Base-by-base conservation (phyloP, 2,329 filamentous ascomycete species). In the Aspergillus fischeri region DNA sequence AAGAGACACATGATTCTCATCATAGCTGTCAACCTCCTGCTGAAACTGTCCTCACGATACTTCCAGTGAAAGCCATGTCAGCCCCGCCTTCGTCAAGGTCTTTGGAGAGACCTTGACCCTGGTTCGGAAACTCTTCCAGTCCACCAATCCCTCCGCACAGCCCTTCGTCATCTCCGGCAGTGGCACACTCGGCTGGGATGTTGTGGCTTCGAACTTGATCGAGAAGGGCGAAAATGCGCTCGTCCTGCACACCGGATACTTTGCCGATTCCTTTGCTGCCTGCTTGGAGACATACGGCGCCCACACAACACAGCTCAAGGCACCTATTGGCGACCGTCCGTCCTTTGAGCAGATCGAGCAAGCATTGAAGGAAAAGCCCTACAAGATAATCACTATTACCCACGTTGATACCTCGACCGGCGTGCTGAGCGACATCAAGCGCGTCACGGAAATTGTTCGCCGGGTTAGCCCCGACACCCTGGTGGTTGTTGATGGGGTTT, bases 381-480 rank as follows among this genome's bases (percentile, higher is more conserved):
- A 96, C 83, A 97, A 97, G 83, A 75, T 93, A 61, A 78, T 99
- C 69, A 97, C 93, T 45, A 89, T 97, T 63, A 99, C 94, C 10
- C 94, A 99, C 74, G 93, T 97, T 61, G 94, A 99, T 73, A 99
- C 94, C 25, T 97, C 92, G 3, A 99, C 94, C 41, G 94, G 94
- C 65, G 94, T 99, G 27, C 80, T 99, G 51, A 96, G 90, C 70
- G 92, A 97, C 74, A 85, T 97, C 68, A 88, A 95, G 81, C 81
- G 86, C 56, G 80, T 99, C 56, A 86, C 91, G 35, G 89, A 92
- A 70, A 80, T 95, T 51, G 90, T 97, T 52, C 89, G 89, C 73
- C 83, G 84, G 53, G 90, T 97, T 62, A 96, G 91, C 60, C 94
- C 94, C 0, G 87, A 96, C 53, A 99, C 94, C 1, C 82, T 99